Evolutionary conservation across 2,329 filamentous ascomycete species (phyloP).

Genomic region (Pestalotiopsis sp.): DNA sequence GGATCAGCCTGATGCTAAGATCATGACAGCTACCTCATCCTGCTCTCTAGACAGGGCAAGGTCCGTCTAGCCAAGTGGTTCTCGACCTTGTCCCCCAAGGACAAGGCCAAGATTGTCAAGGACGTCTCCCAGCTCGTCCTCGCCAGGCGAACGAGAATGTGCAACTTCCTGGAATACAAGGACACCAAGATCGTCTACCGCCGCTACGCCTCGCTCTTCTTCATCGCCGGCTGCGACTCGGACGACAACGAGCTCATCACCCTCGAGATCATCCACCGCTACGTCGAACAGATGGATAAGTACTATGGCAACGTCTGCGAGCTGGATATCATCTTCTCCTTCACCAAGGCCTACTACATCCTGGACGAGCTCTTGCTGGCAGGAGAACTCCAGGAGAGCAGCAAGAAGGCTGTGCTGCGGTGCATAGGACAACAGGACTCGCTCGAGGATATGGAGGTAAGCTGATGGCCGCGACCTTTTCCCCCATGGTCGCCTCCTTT

Average conservation of each 20-base stretch:
- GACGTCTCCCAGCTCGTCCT: constrained; percentile 98
- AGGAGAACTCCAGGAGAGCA: constrained; percentile 97
- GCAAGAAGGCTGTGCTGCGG: constrained; percentile 96
- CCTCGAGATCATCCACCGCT: constrained; percentile 97
- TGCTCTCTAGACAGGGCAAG: constrained; percentile 98
- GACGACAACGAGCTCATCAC: constrained; percentile 98
- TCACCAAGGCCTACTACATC: constrained; percentile 99
- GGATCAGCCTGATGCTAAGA: constrained; percentile 21
- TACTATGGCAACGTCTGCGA: constrained; percentile 99
- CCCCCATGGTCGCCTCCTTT: constrained; percentile 10
- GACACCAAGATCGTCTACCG: constrained; percentile 99
- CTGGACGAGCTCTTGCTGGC: constrained; percentile 94
- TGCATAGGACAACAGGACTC: constrained; percentile 98
- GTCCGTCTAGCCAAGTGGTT: constrained; percentile 99
- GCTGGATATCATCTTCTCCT: constrained; percentile 99
- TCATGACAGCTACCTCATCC: constrained; percentile 81
- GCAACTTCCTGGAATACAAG: constrained; percentile 99
- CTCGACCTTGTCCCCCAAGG: constrained; percentile 93
- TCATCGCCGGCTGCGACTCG: constrained; percentile 96
- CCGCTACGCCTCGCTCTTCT: constrained; percentile 97
- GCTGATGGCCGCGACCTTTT: constrained; percentile 39
- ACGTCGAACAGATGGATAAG: constrained; percentile 99
- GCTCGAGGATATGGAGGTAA: constrained; percentile 98
- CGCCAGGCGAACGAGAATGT: constrained; percentile 95
- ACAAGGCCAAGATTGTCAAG: constrained; percentile 99